These are phyloP conservation scores for Dendrobium nobile DNA, from an alignment of 106 monocot genomes.

Conservation along the genomic window DNA sequence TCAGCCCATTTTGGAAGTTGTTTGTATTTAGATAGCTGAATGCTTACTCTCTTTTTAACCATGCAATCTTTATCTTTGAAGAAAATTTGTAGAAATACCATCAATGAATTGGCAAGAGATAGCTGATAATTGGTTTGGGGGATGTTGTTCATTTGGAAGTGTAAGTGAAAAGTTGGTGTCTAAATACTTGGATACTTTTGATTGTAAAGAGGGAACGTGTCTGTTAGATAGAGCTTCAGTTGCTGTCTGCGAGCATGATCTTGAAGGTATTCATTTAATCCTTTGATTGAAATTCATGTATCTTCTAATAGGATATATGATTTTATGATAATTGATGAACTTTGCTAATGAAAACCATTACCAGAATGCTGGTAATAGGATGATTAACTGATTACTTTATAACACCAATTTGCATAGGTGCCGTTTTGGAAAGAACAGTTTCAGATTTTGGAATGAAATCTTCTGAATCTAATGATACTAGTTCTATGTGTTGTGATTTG, in stretches of 20 bases:
- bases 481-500: not conserved
- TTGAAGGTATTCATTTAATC: slow-evolving; percentile 37
- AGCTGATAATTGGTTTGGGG: slow-evolving; percentile 98
- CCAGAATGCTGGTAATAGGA: not conserved
- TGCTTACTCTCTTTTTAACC: not conserved
- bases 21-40: not conserved
- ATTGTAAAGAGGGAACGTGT: slow-evolving; percentile 43
- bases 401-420: slow-evolving; percentile 2
- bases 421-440: not conserved
- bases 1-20: not conserved
- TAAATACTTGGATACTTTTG: slow-evolving; percentile 42
- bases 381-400: not conserved
- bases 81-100: slow-evolving; percentile 77
- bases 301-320: not conserved
- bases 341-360: not conserved
- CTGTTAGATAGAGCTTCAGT: slow-evolving; percentile 62
- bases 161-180: slow-evolving; percentile 69
- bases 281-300: slow-evolving; percentile 2
- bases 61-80: slow-evolving; percentile 19
- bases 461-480: slow-evolving; percentile 8
- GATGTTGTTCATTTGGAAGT: slow-evolving; percentile 90
- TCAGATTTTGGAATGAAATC: slow-evolving; percentile 5
- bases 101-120: slow-evolving; percentile 80
- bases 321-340: not conserved
- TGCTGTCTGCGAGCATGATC: slow-evolving; percentile 56